phyloP scores from a whole-genome alignment of 2,329 filamentous ascomycete genomes.

The Cephalotrichum gorgonifer region DNA sequence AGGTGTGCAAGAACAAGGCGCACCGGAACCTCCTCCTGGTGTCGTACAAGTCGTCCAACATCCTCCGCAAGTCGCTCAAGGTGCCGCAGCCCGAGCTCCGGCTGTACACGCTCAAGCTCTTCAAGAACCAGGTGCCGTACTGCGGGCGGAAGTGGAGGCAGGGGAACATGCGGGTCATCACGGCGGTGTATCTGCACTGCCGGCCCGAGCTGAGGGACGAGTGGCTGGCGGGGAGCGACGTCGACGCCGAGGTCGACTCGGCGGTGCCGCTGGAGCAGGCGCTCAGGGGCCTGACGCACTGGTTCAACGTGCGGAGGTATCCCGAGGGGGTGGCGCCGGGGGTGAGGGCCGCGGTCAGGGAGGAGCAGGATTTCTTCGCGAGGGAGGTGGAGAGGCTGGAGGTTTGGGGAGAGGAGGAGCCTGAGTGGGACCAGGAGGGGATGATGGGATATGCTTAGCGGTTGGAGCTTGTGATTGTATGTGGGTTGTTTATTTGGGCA shows the following conservation, averaged over 20 bases:
- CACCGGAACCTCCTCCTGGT: constrained; percentile 91
- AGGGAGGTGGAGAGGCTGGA: constrained; percentile 68
- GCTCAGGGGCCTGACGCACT: constrained; percentile 79
- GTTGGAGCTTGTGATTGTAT: background rate
- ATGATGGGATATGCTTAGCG: constrained; percentile 5
- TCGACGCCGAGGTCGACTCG: constrained; percentile 90
- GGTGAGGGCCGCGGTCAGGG: constrained; percentile 47
- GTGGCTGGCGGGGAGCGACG: constrained; percentile 83
- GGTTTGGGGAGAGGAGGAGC: constrained; percentile 33
- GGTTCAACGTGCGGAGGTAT: constrained; percentile 81
- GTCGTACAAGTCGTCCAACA: constrained; percentile 88
- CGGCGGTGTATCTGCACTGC: constrained; percentile 89
- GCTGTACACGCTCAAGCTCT: constrained; percentile 91
- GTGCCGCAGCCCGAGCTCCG: constrained; percentile 80
- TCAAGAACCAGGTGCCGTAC: constrained; percentile 98
- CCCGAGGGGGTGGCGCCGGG: constrained; percentile 60
- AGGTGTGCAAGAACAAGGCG: constrained; percentile 91
- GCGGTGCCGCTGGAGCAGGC: constrained; percentile 87
- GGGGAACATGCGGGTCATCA: constrained; percentile 97
- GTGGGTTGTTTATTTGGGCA: background rate
- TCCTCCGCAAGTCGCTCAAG: constrained; percentile 83
- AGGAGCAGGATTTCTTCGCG: constrained; percentile 72
- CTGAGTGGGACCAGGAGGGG: constrained; percentile 15
- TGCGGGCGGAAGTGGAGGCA: constrained; percentile 98
- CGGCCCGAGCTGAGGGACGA: constrained; percentile 87